Conservation (phyloP, 2,329 filamentous ascomycete genomes). For the Onygenales sp. region DNA sequence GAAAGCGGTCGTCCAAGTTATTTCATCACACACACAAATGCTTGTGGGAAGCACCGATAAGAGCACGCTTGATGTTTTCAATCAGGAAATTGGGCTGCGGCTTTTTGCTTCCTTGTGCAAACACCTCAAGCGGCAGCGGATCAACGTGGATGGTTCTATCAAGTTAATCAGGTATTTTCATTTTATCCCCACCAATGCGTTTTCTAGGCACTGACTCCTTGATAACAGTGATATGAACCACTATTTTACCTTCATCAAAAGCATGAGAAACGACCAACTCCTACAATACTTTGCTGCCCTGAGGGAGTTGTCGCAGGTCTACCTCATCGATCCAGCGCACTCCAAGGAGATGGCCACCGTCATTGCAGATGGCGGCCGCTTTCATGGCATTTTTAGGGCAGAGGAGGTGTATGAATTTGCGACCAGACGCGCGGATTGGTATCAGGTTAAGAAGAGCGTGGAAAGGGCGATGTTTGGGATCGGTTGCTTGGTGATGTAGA, state of each 20-base stretch:
- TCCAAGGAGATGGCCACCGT: conserved; percentile 92
- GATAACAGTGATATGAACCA: conserved; percentile 74
- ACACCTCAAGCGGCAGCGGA: conserved; percentile 89
- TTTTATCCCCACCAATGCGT: not conserved
- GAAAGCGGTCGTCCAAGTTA: conserved; percentile 69
- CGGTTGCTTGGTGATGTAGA: conserved; percentile 76
- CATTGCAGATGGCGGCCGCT: conserved; percentile 83
- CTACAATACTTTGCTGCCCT: conserved; percentile 85
- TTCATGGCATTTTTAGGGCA: conserved; percentile 82
- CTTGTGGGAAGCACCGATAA: conserved; percentile 92
- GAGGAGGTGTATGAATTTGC: conserved; percentile 98
- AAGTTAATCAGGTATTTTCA: conserved; percentile 63
- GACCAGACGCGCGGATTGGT: conserved; percentile 90
- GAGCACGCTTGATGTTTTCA: conserved; percentile 96
- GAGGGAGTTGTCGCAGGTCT: conserved; percentile 88
- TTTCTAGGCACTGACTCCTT: not conserved
- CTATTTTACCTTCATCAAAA: conserved; percentile 76
- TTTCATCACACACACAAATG: conserved; percentile 85
- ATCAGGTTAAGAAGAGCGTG: conserved; percentile 74
- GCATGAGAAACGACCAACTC: conserved; percentile 72
- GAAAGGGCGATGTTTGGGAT: conserved; percentile 97
- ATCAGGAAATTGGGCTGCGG: conserved; percentile 88
- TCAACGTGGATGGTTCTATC: conserved; percentile 81
- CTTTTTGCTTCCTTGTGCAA: conserved; percentile 91
- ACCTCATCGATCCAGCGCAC: conserved; percentile 75